Evolutionary conservation across 2,329 filamentous ascomycete genomes (phyloP), one percentile per base, ranked within the genome.

Genomic region (Cordyceps fumosorosea): DNA sequence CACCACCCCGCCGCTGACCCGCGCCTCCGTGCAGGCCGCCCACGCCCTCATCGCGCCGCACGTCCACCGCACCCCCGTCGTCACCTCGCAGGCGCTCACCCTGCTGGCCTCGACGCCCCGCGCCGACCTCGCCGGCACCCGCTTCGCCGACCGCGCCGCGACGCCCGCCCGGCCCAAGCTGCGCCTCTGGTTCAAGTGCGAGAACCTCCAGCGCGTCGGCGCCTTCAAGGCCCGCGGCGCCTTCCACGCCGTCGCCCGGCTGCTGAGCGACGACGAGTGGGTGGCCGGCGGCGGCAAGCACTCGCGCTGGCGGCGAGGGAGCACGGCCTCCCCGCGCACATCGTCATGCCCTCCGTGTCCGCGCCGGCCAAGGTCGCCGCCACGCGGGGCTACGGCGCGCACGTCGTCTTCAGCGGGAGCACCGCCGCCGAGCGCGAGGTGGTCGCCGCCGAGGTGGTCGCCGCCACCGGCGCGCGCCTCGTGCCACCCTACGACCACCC

Each of bases 201-300:
- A 98, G 80, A 97, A 97, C 74, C 79, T 91, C 63, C 95, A 98
- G 78, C 86, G 87, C 61, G 86, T 96, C 60, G 95, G 93, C 57
- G 93, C 93, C 1, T 98, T 98, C 80, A 98, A 98, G 77, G 89
- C 87, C 18, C 81, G 93, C 7, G 95, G 93, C 5, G 93, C 93
- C 0, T 97, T 96, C 68, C 91, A 97, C 74, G 92, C 93, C 0
- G 72, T 96, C 44, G 82, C 86, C 69, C 77, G 89, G 62, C 75
- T 96, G 70, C 85, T 88, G 71, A 74, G 73, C 65, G 83, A 87
- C 68, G 77, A 81, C 5, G 86, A 84, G 1, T 84, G 84, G 75
- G 80, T 87, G 44, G 84, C 84, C 65, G 81, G 80, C 16, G 81
- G 81, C 3, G 81, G 89, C 92, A 96, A 79, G 93, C 95, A 1